Percentiles rank a stretch among this genome's conserved stretches.
Conservation (phyloP, 805 yeast genomes). For the Alloascoidea africana region DNA sequence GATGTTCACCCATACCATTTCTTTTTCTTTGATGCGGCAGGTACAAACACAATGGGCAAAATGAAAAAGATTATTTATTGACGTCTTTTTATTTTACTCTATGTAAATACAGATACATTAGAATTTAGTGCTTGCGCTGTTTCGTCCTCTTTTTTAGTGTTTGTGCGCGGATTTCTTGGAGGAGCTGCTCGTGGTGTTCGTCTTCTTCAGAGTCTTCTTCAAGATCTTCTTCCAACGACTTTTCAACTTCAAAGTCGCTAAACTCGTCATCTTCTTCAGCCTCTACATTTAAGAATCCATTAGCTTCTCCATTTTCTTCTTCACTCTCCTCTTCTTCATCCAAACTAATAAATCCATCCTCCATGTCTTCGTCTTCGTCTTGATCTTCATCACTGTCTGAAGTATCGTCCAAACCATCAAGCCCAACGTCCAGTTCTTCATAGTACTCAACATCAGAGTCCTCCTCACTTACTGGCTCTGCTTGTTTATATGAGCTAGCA, state of each 20-base stretch:
- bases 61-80: no score
- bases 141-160: background rate
- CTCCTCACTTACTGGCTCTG: conserved; percentile 14
- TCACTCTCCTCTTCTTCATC: conserved; percentile 15
- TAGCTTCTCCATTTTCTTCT: conserved; percentile 13
- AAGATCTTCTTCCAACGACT: conserved; percentile 10
- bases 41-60: no score
- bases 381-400: conserved; percentile 20
- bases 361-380: conserved; percentile 20
- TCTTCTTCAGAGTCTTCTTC: conserved; percentile 11
- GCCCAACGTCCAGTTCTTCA: conserved; percentile 18
- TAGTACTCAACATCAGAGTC: conserved; percentile 20
- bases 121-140: background rate
- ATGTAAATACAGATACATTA: background rate
- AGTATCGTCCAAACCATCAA: conserved; percentile 23
- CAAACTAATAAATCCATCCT: conserved; percentile 13
- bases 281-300: conserved; percentile 3
- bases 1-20: no score
- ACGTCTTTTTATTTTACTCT: no score
- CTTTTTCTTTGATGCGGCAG: no score
- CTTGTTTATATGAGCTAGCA: conserved; percentile 17
- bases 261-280: conserved; percentile 8
- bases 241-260: no score
- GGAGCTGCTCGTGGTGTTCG: conserved; percentile 3
- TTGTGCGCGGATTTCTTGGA: no score